Conservation (phyloP, 2,329 filamentous ascomycete genomes). For the Fusarium aywerte region DNA sequence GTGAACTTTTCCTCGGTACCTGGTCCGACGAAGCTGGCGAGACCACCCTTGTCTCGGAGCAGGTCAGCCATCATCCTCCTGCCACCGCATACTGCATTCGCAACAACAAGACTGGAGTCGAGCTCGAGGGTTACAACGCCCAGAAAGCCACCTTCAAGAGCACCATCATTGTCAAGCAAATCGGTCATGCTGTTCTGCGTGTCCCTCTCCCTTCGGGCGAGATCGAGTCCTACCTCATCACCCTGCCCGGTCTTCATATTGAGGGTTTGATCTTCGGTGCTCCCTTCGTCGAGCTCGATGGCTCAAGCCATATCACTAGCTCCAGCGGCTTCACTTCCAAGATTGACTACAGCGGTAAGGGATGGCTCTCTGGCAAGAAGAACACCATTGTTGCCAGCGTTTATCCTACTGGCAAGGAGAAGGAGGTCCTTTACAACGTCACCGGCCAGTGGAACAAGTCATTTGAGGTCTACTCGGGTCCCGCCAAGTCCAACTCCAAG, state of each 20-base stretch:
- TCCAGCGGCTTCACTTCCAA: slow-evolving; percentile 88
- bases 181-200: slow-evolving; percentile 86
- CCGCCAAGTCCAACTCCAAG: slow-evolving; percentile 61
- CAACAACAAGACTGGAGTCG: slow-evolving; percentile 84
- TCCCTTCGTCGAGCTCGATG: slow-evolving; percentile 92
- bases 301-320: slow-evolving; percentile 84
- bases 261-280: slow-evolving; percentile 88
- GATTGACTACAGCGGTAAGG: slow-evolving; percentile 92
- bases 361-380: slow-evolving; percentile 96
- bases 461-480: slow-evolving; percentile 79
- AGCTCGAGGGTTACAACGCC: slow-evolving; percentile 88
- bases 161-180: slow-evolving; percentile 94
- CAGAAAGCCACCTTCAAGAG: slow-evolving; percentile 95
- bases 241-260: slow-evolving; percentile 89
- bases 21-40: slow-evolving; percentile 87
- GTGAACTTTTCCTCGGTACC: slow-evolving; percentile 90
- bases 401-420: slow-evolving; percentile 76
- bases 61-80: slow-evolving; percentile 94
- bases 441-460: slow-evolving; percentile 90
- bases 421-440: slow-evolving; percentile 80
- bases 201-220: slow-evolving; percentile 63
- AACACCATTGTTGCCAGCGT: slow-evolving; percentile 85
- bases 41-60: slow-evolving; percentile 90
- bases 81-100: slow-evolving; percentile 94
- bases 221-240: slow-evolving; percentile 85